Evolutionary conservation across 176 grass and related monocot species (phyloP), one percentile per base, ranked within the genome.

Genomic region (Rhynchospora pubera): DNA sequence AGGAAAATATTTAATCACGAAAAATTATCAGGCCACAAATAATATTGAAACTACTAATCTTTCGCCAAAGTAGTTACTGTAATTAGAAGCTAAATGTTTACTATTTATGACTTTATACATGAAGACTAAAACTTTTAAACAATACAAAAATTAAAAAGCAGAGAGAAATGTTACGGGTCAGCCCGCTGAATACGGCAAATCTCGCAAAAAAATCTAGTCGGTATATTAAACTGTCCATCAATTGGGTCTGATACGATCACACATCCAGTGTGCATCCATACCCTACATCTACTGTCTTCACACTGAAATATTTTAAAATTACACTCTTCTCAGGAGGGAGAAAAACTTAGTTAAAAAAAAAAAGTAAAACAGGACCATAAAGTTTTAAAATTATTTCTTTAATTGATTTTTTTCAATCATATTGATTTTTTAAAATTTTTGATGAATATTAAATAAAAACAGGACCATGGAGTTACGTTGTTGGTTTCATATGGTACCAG

Each of bases 251-350:
- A 83, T 83, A 98, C 87, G 44, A 98, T 85, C 79, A 98, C 95
- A 82, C 95, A 98, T 66, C 52, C 85, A 78, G 89, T 79, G 79
- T 98, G 95, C 62, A 94, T 92, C 92, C 85, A 89, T 24, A 94
- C 84, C 80, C 60, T 81, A 84, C 95, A 98, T 66, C 9, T 73
- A 45, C 47, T 71, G 75, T 94, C 92, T 65, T 94, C 92, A 84
- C 96, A 98, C 96, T 98, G 87, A 80, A 93, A 81, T 81, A 7
- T 46, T 52, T 74, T 23, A 74, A 23, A 81, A 48, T 21, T 64
- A 46, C 30, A 46, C 78, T 81, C 30, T 62, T 81, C 53, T 60
- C 6, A 60, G 15, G 26, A 22, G 22, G 45, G 13, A 64, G 43
- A 9, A n/a, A n/a, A 80, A 61, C 19, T 51, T 51, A 74, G 4